A percentile compares a stretch with the other conserved stretches of the same genome.
phyloP scores from a whole-genome alignment of 192 early-diverging fungal species.

The Cladochytrium replicatum region DNA sequence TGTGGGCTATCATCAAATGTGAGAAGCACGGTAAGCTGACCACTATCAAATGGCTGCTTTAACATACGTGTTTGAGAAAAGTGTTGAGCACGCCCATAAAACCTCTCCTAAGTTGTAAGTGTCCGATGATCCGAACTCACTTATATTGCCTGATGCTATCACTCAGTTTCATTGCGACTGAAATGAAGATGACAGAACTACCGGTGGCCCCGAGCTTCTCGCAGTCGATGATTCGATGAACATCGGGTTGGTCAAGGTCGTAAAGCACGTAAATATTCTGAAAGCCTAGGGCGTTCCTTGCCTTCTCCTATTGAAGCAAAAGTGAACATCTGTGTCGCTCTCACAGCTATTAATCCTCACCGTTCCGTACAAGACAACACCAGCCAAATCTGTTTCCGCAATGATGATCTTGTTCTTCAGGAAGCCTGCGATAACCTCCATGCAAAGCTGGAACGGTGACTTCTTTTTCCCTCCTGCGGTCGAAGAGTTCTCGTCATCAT shows the following conservation, averaged over 20 bases:
- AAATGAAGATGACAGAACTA: constrained; percentile 3
- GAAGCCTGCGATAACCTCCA: no score
- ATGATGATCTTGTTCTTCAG: constrained; percentile 23
- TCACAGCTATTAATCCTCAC: constrained; percentile 14
- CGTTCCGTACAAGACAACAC: constrained; percentile 28
- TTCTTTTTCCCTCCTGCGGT: no score
- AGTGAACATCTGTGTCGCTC: constrained; percentile 2
- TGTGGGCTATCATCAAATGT: constrained; percentile 24
- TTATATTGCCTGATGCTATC: constrained; percentile 15
- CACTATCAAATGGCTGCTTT: no score
- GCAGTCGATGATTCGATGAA: constrained; percentile 46
- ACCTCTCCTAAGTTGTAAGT: constrained; percentile 50
- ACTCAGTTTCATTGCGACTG: constrained; percentile 20
- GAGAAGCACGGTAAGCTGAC: no score
- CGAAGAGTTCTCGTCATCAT: no score
- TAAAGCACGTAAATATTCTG: constrained; percentile 51
- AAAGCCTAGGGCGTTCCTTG: constrained; percentile 44
- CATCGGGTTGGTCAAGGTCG: constrained; percentile 51
- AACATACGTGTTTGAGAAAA: constrained; percentile 52
- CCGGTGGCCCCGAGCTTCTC: constrained; percentile 42
- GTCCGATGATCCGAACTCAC: constrained; percentile 32
- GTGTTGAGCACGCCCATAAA: constrained; percentile 49
- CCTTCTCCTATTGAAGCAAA: constrained; percentile 5
- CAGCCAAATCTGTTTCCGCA: constrained; percentile 18
- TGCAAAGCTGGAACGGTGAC: no score